Base-by-base conservation (phyloP, 345 rosid species). In the Rhodamnia rubescens region DNA sequence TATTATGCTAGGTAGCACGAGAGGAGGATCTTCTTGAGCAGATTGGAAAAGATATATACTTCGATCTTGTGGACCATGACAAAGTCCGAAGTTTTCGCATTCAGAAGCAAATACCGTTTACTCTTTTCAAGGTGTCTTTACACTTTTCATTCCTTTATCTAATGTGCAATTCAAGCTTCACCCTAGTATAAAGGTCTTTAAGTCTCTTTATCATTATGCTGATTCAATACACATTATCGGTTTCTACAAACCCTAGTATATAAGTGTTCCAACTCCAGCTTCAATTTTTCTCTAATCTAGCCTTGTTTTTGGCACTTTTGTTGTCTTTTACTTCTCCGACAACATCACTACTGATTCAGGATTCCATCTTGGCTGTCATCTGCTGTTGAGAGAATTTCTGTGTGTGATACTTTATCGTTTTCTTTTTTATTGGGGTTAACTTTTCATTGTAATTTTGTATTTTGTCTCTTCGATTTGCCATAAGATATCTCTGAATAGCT, bases 51-150 rank as follows among this genome's bases (percentile, higher is more conserved):
- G 98, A 93, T 88, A 94, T 95, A 86, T 97, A 93, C 89, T 97
- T 97, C 89, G 99, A 97, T 87, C 98, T 97, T 84, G 98, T 97
- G 87, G 98, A 97, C 91, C 98, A 97, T 90, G 98, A 95, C 85
- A 97, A 96, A 92, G 98, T 97, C 83, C 92, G 91, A 52, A 97
- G 95, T 88, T 97, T 97, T 84, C 98, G 98, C 59, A 90, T 97
- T 84, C 98, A 95, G 90, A 96, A 97, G 87, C 98, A 96, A 86
- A 93, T 89, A 8, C 92, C 93, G 20, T 97, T 97, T 88, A 89
- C 27, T 87, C 87, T 85, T 84, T 96, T 97, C 85, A 97, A 97
- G 99, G 99, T 97, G 88, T 83, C 78, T 13, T 85, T 36, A 44
- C 87, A 27, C 11, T 49, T 53, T 53, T 56, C 40, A 36, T 69